Base-by-base conservation (phyloP, 495 filamentous ascomycete genomes). In the Tuber indicum region DNA sequence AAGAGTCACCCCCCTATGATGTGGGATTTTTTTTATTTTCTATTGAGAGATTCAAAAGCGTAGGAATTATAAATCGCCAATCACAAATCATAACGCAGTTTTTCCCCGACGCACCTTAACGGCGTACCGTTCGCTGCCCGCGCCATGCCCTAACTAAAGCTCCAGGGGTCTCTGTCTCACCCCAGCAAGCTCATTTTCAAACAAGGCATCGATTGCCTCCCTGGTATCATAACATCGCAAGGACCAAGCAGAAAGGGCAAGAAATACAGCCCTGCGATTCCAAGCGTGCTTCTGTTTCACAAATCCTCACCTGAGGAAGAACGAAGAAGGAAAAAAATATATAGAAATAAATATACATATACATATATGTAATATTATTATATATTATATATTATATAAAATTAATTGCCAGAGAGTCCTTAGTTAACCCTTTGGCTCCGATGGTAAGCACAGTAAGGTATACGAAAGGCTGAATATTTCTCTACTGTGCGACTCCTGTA, bases 81-180 rank as follows among this genome's bases (percentile, higher is more conserved):
- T 75, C 69, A 26, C 39, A 75, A 73, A 72, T 70, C 75, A 73
- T 36, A 44, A 72, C 9, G 26, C 46, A 43, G 70, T 69, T 26
- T 26, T 75, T 44, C 44, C 74, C 76, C 73, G 69, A 75, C 77
- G 71, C 71, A 76, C 71, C n/a, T 42, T 46, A 76, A 76, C 74
- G 44, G 77, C 43, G 58, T 46, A 71, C 75, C 45, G 58, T 43
- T 73, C 10, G n/a, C 69, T 36, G 36, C 41, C 47, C 70, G 39
- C 39, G 45, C n/a, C 44, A 14, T 66, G 58, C 72, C 47, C 75
- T 43, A 58, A 43, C 62, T 76, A 76, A 78, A 76, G 58, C 70
- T 71, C 76, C 71, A 32, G 58, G 58, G 4, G 3, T 14, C n/a
- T 26, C 17, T 36, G 58, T 6, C 58, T 36, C 17, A 66, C 6